A percentile compares a stretch with the other conserved stretches of the same genome.
phyloP scores from a whole-genome alignment of 2,329 filamentous ascomycete genomes.

The Talaromyces atroroseus region DNA sequence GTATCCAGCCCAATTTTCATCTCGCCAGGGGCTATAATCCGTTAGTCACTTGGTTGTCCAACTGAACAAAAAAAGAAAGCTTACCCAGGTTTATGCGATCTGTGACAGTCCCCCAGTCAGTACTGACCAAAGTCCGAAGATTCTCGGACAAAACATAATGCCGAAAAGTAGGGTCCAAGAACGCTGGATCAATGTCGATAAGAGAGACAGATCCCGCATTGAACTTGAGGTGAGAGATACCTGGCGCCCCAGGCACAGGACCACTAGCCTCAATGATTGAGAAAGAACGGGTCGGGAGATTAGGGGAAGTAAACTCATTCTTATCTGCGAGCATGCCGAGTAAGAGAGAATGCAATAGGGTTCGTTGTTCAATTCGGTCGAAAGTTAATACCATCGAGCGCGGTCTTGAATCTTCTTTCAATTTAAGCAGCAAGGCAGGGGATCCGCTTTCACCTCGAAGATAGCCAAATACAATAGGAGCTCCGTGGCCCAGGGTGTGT shows the following conservation, averaged over 20 bases:
- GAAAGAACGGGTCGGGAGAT: constrained; percentile 62
- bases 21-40: constrained; percentile 57
- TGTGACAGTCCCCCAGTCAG: constrained; percentile 69
- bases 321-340: constrained; percentile 64
- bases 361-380: constrained; percentile 63
- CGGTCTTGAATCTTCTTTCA: constrained; percentile 59
- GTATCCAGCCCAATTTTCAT: constrained; percentile 62
- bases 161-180: constrained; percentile 51
- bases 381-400: constrained; percentile 76
- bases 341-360: constrained; percentile 65
- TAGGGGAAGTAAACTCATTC: constrained; percentile 65
- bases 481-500: constrained; percentile 59
- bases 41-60: constrained; percentile 14
- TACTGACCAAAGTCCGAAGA: constrained; percentile 69
- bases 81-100: constrained; percentile 73
- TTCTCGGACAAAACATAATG: constrained; percentile 70
- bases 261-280: constrained; percentile 51
- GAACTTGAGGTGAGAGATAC: constrained; percentile 32
- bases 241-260: constrained; percentile 22
- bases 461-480: constrained; percentile 73
- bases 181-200: constrained; percentile 63
- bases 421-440: constrained; percentile 65
- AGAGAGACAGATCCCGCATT: constrained; percentile 43
- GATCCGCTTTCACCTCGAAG: constrained; percentile 65
- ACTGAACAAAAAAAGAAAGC: no score